Base-by-base conservation (phyloP, 306 rosid species). In the Adenanthera pavonina region DNA sequence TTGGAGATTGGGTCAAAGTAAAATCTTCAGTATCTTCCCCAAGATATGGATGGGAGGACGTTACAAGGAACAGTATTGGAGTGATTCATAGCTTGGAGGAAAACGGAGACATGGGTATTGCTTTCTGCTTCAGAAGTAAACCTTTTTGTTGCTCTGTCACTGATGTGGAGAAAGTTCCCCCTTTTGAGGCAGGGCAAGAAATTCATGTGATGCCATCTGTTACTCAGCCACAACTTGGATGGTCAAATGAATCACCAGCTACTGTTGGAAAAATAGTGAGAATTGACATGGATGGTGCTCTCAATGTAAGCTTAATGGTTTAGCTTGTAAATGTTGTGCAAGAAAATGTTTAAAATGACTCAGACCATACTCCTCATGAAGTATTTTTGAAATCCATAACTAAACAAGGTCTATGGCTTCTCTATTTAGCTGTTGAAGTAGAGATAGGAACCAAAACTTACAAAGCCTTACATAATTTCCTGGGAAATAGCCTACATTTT, bases 1-100 rank as follows among this genome's bases (percentile, higher is more conserved):
- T 92, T 52, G 97, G 97, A 77, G 92, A 92, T 75, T 92, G 97
- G 97, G 94, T 92, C 66, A 87, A 88, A 87, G 90, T 92, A 60
- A 92, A 92, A 83, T 84, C 94, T 82, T 90, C 97, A 14, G 97
- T 92, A 19, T 80, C 92, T 49, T 89, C 94, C 65, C 97, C 97
- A 41, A 92, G 80, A 84, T 90, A 92, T 66, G 97, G 97, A 60
- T 92, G 97, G 97, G 97, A 92, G 80, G 97, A 92, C 77, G 78
- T 92, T 70, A 84, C 90, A 12, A 90, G 90, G 85, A 90, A 82
- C 83, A 86, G 90, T 77, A 72, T 92, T 86, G 94, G 97, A 43
- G 78, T 90, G 61, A 90, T 92, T 80, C 97, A 92, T 83, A 90
- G 91, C 86, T 87, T 92, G 83, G 92, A 92, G 84, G 94, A 90